Conservation (phyloP, 805 yeast genomes). For the Candida sakaeoensis region DNA sequence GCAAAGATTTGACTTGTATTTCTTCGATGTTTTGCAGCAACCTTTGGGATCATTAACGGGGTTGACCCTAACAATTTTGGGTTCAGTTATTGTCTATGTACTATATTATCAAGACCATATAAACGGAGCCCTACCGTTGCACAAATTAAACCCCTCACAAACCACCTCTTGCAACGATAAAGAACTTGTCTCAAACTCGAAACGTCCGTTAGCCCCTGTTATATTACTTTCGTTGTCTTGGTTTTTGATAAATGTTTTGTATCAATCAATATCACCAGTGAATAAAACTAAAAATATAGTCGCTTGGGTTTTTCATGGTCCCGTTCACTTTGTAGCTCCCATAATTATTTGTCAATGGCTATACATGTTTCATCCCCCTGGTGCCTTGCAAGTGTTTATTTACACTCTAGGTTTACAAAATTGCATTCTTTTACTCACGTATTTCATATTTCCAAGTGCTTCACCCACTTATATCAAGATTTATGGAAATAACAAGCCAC, state of each 20-base stretch:
- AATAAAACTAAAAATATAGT: slow-evolving; percentile 46
- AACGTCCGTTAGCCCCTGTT: slow-evolving; percentile 37
- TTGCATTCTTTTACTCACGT: slow-evolving; percentile 57
- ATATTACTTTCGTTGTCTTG: slow-evolving; percentile 42
- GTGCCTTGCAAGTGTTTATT: slow-evolving; percentile 51
- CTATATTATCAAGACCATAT: slow-evolving; percentile 1
- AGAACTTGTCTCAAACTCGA: too few species aligned
- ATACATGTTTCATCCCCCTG: slow-evolving; percentile 66
- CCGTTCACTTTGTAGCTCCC: slow-evolving; percentile 59
- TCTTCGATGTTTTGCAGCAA: slow-evolving; percentile 7
- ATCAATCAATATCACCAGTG: slow-evolving; percentile 39
- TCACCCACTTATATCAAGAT: slow-evolving; percentile 72
- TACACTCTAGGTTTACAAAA: slow-evolving; percentile 59
- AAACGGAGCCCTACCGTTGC: background rate
- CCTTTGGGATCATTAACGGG: slow-evolving; percentile 8
- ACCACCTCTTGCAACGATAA: background rate
- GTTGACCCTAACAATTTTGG: background rate
- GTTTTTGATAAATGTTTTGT: slow-evolving; percentile 47
- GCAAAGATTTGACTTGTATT: slow-evolving; percentile 9
- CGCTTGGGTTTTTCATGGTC: slow-evolving; percentile 62
- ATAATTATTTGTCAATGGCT: slow-evolving; percentile 59
- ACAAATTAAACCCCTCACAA: slow-evolving; percentile 6
- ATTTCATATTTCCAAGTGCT: slow-evolving; percentile 61
- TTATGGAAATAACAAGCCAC: slow-evolving; percentile 53
- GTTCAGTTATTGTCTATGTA: background rate